phyloP scores from a whole-genome alignment of 2,329 filamentous ascomycete genomes.

The Bretziella fagacearum region DNA sequence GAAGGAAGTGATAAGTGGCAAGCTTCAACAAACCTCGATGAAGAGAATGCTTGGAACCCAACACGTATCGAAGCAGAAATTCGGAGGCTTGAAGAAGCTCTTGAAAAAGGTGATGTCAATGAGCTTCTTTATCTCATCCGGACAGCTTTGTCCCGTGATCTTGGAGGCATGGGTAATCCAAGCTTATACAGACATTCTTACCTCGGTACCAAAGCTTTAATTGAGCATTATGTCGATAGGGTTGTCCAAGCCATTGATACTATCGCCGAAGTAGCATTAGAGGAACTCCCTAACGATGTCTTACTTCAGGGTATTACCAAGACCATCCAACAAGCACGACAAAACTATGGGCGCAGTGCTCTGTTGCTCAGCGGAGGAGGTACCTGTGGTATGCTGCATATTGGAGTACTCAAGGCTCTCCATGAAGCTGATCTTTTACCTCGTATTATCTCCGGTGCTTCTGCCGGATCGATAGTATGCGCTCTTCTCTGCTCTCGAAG shows the following conservation, averaged over 20 bases:
- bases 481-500: conserved; percentile 62
- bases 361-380: conserved; percentile 71
- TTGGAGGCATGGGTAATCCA: conserved; percentile 74
- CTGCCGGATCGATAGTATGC: conserved; percentile 73
- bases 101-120: conserved; percentile 51
- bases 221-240: conserved; percentile 74
- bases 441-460: conserved; percentile 74
- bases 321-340: conserved; percentile 52
- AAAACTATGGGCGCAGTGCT: conserved; percentile 72
- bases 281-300: conserved; percentile 32
- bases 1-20: conserved; percentile 79
- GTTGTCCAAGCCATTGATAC: conserved; percentile 57
- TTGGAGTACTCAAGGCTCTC: conserved; percentile 69
- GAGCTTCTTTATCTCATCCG: conserved; percentile 68
- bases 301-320: conserved; percentile 46
- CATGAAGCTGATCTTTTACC: conserved; percentile 61
- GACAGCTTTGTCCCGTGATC: conserved; percentile 60
- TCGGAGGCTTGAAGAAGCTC: conserved; percentile 56
- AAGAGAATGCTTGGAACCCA: conserved; percentile 49
- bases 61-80: conserved; percentile 53
- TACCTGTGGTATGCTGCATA: conserved; percentile 83
- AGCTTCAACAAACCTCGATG: conserved; percentile 22
- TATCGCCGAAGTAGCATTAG: conserved; percentile 44
- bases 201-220: conserved; percentile 70
- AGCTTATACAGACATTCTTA: conserved; percentile 71